Conservation (phyloP, 495 filamentous ascomycete species). For the Penicillium bialowiezense region DNA sequence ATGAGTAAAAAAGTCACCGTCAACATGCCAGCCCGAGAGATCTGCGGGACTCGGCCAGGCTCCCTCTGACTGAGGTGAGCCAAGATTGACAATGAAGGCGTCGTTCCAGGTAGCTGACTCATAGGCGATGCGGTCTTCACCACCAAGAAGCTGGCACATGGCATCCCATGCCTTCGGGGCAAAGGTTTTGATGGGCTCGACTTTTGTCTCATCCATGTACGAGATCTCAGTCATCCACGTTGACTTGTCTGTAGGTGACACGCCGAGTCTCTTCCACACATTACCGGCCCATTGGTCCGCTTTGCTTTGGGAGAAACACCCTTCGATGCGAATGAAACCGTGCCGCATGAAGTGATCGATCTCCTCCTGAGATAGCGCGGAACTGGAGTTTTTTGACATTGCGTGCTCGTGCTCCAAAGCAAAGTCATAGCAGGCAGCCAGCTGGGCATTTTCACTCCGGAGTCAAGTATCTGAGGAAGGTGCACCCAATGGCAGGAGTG, state of each 20-base stretch:
- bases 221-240: conserved; percentile 62
- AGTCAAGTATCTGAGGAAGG: no score
- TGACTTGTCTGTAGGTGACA: conserved; percentile 61
- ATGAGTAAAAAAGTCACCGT: conserved; percentile 76
- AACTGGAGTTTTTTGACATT: background rate
- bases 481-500: no score
- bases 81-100: conserved; percentile 71
- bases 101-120: conserved; percentile 60
- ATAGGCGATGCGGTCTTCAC: conserved; percentile 54
- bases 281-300: conserved; percentile 54
- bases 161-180: conserved; percentile 67
- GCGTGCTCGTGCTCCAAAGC: background rate
- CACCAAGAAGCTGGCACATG: conserved; percentile 69
- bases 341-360: conserved; percentile 64
- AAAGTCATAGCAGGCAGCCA: background rate
- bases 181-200: conserved; percentile 54
- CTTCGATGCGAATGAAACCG: conserved; percentile 59
- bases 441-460: no score
- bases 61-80: conserved; percentile 52
- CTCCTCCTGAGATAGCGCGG: conserved; percentile 53
- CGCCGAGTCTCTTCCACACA: conserved; percentile 68
- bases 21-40: conserved; percentile 67
- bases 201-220: conserved; percentile 62
- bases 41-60: conserved; percentile 47
- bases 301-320: conserved; percentile 62